Percentiles rank a stretch among this genome's conserved stretches.
phyloP scores from a whole-genome alignment of 1,284 basidiomycete genomes.

The Anthracocystis panici-leucophaei region DNA sequence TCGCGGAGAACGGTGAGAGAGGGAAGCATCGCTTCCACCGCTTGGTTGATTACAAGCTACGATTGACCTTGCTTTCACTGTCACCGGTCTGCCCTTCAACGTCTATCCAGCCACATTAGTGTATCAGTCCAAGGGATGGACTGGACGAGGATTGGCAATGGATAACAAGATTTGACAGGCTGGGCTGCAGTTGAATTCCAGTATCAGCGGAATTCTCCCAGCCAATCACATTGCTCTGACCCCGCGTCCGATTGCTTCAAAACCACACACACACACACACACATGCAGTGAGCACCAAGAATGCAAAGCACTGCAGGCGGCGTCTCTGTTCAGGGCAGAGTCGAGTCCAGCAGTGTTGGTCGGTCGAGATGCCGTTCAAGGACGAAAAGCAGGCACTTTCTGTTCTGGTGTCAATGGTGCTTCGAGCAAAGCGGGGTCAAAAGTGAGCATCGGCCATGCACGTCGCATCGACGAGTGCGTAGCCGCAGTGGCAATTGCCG shows the following conservation, averaged over 20 bases:
- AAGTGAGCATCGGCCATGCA: not conserved
- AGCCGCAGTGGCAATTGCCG: slow-evolving; percentile 12
- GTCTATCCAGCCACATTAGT: too few relatives aligned
- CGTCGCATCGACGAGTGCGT: not conserved
- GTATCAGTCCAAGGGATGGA: not conserved
- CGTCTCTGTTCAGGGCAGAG: too few relatives aligned
- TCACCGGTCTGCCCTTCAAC: too few relatives aligned
- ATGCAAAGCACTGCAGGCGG: not conserved
- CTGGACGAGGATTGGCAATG: not conserved
- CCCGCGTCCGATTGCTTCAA: not conserved
- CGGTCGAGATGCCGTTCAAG: too few relatives aligned
- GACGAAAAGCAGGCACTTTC: too few relatives aligned
- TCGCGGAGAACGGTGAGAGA: too few relatives aligned
- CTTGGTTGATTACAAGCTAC: too few relatives aligned
- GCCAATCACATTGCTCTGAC: slow-evolving; percentile 11
- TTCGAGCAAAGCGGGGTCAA: too few relatives aligned
- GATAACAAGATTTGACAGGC: not conserved
- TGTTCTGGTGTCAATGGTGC: too few relatives aligned
- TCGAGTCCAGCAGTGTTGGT: too few relatives aligned
- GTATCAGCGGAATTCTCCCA: slow-evolving; percentile 1
- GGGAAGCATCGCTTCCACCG: too few relatives aligned
- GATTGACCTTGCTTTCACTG: too few relatives aligned
- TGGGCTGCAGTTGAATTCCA: not conserved
- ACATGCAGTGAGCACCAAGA: not conserved
- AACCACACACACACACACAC: not conserved